Conservation (phyloP, 805 yeast species). For the Candida parachauliodes region DNA sequence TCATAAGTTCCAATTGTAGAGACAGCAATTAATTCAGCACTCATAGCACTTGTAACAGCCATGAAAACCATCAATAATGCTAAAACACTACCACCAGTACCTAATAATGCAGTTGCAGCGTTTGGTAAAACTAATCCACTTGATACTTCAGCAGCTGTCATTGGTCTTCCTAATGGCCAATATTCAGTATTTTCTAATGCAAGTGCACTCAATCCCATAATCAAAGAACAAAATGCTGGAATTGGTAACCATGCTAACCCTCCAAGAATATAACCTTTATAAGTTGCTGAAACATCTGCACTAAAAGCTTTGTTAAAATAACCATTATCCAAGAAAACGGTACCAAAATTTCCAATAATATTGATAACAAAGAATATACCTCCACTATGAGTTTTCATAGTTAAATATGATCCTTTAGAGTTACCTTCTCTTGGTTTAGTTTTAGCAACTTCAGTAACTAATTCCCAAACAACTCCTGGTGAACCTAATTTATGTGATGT, state of each 20-base stretch:
- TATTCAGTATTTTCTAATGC: slow-evolving; percentile 64
- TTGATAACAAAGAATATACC: slow-evolving; percentile 87
- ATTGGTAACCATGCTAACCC: slow-evolving; percentile 91
- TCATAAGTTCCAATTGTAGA: slow-evolving; percentile 85
- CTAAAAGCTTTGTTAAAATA: slow-evolving; percentile 90
- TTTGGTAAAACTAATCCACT: slow-evolving; percentile 80
- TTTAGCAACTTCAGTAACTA: slow-evolving; percentile 57
- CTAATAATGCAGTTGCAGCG: slow-evolving; percentile 81
- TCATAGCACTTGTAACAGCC: slow-evolving; percentile 92
- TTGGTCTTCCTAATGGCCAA: slow-evolving; percentile 74
- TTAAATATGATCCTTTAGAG: slow-evolving; percentile 80
- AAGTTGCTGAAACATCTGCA: slow-evolving; percentile 75
- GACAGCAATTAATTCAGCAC: slow-evolving; percentile 86
- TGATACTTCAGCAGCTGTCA: slow-evolving; percentile 65
- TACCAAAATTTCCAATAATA: slow-evolving; percentile 85
- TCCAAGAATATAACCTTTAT: slow-evolving; percentile 85
- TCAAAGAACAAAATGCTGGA: slow-evolving; percentile 77
- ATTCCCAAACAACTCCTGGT: slow-evolving; percentile 76
- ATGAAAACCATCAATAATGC: slow-evolving; percentile 75
- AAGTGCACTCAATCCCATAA: slow-evolving; percentile 82
- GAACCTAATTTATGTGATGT: slow-evolving; percentile 71
- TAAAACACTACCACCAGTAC: slow-evolving; percentile 86
- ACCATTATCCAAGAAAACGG: slow-evolving; percentile 82
- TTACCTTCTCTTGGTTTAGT: slow-evolving; percentile 72
- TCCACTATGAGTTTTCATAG: slow-evolving; percentile 81